A percentile compares a stretch with the other conserved stretches of the same genome.
Conservation (phyloP, 2,329 filamentous ascomycete genomes). For the Diaporthe eres region DNA sequence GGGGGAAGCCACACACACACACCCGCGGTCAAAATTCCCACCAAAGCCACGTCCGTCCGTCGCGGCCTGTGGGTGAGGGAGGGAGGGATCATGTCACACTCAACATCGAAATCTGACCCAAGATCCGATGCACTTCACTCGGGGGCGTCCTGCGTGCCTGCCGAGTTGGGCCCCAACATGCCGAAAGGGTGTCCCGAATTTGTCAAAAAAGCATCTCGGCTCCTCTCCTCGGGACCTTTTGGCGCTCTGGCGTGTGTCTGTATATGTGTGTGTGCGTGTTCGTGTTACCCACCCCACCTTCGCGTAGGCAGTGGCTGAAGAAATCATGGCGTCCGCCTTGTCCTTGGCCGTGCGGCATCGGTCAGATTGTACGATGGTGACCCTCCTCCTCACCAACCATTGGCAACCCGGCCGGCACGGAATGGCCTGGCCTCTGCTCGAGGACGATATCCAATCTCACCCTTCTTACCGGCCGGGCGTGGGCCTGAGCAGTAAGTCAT, state of each 20-base stretch:
- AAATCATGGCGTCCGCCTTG: slow-evolving; percentile 5
- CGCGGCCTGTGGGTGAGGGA: neutral
- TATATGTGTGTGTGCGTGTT: neutral
- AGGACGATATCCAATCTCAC: neutral
- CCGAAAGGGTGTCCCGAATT: neutral
- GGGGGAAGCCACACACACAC: neutral
- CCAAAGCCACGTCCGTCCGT: neutral
- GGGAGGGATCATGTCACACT: neutral
- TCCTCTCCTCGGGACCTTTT: neutral
- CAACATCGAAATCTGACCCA: slow-evolving; percentile 14
- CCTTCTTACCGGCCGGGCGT: neutral
- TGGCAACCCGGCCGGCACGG: neutral
- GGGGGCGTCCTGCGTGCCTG: neutral
- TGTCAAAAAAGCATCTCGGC: slow-evolving; percentile 1
- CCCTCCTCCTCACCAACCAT: no score
- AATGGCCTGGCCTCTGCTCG: neutral
- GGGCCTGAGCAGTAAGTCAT: neutral
- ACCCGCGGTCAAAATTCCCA: no score
- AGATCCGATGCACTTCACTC: neutral
- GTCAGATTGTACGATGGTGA: neutral
- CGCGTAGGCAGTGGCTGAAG: neutral
- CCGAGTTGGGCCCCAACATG: neutral
- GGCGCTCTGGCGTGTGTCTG: neutral
- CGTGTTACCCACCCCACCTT: neutral
- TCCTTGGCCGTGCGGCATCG: slow-evolving; percentile 16